These are phyloP conservation scores for Botrytis cinerea DNA, from an alignment of 2,329 filamentous ascomycete species.

Conservation along the genomic window DNA sequence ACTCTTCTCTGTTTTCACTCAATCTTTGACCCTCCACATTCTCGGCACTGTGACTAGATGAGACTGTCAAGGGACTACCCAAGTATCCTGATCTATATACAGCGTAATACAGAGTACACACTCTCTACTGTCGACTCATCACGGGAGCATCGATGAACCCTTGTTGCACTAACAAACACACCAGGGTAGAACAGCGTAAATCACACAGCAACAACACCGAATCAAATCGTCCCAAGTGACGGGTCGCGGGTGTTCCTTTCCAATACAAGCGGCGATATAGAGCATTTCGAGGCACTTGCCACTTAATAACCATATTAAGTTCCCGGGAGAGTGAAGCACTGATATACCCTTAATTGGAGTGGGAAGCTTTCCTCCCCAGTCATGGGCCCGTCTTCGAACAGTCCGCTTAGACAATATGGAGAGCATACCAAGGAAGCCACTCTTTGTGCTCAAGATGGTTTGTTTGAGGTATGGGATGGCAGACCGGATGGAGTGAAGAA, in stretches of 20 bases:
- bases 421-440: slow-evolving; percentile 11
- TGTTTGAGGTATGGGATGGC: slow-evolving; percentile 22
- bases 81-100: neutral
- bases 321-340: slow-evolving; percentile 10
- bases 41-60: neutral
- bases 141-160: neutral
- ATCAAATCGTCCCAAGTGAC: neutral
- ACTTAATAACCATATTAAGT: slow-evolving; percentile 1
- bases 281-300: neutral
- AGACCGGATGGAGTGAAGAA: neutral
- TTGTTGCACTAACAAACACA: slow-evolving; percentile 3
- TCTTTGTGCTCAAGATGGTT: slow-evolving; percentile 4
- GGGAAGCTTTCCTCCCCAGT: neutral
- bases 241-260: neutral
- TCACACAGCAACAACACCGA: neutral
- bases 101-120: neutral
- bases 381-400: neutral
- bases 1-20: neutral
- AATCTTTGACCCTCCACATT: slow-evolving; percentile 12
- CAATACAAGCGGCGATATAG: neutral
- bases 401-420: slow-evolving; percentile 12
- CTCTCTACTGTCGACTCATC: neutral
- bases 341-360: slow-evolving; percentile 8
- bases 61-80: neutral
- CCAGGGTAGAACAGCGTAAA: neutral